Conservation (phyloP, 2,329 filamentous ascomycete species). For the Microsporum audouinii region DNA sequence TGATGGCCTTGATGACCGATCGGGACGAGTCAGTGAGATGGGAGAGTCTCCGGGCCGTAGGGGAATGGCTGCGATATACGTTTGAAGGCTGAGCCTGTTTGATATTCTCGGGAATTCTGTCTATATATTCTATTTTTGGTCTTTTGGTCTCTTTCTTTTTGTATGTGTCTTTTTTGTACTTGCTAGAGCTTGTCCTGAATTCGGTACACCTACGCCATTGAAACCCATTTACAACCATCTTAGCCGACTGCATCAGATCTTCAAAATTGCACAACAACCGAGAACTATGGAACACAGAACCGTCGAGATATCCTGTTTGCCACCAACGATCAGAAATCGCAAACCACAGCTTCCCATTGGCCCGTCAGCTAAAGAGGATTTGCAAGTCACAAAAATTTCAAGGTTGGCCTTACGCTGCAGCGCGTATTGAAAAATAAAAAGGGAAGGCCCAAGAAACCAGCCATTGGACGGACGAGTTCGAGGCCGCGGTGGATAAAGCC, state of each 20-base stretch:
- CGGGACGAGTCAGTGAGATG: constrained; percentile 79
- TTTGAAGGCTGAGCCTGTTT: constrained; percentile 36
- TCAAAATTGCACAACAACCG: background rate
- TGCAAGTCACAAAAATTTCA: background rate
- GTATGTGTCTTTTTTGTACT: background rate
- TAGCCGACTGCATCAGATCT: background rate
- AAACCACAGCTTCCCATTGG: background rate
- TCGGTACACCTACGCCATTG: background rate
- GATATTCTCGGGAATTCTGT: background rate
- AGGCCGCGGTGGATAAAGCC: background rate
- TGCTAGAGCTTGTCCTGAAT: background rate
- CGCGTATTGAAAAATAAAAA: background rate
- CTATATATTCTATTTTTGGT: background rate
- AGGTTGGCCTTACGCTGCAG: background rate
- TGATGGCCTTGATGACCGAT: constrained; percentile 91
- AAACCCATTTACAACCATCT: background rate
- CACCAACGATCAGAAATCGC: background rate
- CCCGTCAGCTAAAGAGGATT: background rate
- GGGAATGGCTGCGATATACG: constrained; percentile 63
- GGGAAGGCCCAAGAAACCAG: background rate
- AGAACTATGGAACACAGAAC: background rate
- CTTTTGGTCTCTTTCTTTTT: background rate
- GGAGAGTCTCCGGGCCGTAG: constrained; percentile 80
- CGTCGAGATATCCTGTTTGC: background rate
- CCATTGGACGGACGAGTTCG: background rate